Conservation (phyloP, 2,329 filamentous ascomycete species). For the Sporothrix globosa region DNA sequence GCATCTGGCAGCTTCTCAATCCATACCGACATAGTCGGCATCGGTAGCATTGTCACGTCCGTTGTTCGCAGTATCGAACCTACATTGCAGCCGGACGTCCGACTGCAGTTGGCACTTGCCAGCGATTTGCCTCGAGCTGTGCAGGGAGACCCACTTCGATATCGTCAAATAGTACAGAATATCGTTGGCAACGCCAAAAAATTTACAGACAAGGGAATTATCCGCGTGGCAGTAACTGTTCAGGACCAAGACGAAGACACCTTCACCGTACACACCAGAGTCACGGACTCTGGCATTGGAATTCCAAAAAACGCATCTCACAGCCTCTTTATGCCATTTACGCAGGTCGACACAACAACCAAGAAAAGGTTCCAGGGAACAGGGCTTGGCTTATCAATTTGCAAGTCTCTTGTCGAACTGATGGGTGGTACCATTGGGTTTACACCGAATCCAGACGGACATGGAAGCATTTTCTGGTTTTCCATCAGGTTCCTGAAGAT, state of each 20-base stretch:
- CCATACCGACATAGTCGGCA: constrained; percentile 55
- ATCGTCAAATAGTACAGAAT: constrained; percentile 65
- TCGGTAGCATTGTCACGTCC: constrained; percentile 51
- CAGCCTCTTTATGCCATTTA: constrained; percentile 86
- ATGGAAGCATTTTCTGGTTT: constrained; percentile 94
- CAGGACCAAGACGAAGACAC: constrained; percentile 47
- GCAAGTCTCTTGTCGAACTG: constrained; percentile 87
- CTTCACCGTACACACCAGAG: constrained; percentile 57
- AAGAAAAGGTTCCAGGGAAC: constrained; percentile 95
- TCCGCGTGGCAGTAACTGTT: constrained; percentile 51
- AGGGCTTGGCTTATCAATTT: constrained; percentile 90
- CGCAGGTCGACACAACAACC: constrained; percentile 94
- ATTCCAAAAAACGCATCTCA: constrained; percentile 66
- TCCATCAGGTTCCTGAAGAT: constrained; percentile 57
- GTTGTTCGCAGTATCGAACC: constrained; percentile 56
- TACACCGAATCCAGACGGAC: constrained; percentile 78
- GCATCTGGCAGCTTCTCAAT: constrained; percentile 63
- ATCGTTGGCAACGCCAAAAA: constrained; percentile 64
- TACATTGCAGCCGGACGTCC: constrained; percentile 51
- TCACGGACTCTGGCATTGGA: constrained; percentile 80
- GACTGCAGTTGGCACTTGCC: constrained; percentile 50
- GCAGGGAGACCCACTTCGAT: constrained; percentile 62
- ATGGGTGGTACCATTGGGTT: constrained; percentile 98
- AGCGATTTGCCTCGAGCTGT: constrained; percentile 54
- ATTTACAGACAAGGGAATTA: constrained; percentile 60